These are phyloP conservation scores for Mycena vitilis DNA, from an alignment of 768 basidiomycete species.

Conservation along the genomic window DNA sequence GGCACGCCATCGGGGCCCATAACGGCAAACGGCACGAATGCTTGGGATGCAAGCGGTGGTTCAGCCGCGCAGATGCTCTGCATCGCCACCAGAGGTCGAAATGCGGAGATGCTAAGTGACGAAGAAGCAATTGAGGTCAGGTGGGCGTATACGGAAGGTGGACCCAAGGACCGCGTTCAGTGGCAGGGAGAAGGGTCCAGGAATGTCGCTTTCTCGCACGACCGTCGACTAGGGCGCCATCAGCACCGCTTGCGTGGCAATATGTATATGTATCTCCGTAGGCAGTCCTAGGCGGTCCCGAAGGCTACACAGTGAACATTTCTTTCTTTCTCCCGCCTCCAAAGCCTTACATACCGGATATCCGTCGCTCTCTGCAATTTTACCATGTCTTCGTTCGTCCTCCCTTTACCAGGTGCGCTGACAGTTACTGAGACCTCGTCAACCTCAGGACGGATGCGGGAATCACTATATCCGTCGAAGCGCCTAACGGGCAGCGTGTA, in stretches of 20 bases:
- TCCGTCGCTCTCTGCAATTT: not conserved
- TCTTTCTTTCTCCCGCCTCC: not conserved
- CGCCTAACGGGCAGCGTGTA: conserved; percentile 11
- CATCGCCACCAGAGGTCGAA: no score
- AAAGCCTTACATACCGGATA: not conserved
- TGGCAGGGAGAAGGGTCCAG: not conserved
- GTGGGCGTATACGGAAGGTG: no score
- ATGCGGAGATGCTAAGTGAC: no score
- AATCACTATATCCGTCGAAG: conserved; percentile 6
- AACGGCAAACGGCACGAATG: no score
- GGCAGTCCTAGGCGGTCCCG: not conserved
- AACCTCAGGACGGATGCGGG: not conserved
- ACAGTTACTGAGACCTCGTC: not conserved
- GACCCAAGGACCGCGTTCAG: not conserved
- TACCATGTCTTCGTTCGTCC: conserved; percentile 10
- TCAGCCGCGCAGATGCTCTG: no score
- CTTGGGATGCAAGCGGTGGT: no score
- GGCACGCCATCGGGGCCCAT: no score
- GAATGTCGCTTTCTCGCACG: not conserved
- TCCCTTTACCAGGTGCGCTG: not conserved
- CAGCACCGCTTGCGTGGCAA: conserved; percentile 2
- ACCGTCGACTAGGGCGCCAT: not conserved
- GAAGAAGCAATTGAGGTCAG: no score
- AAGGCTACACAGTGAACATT: no score
- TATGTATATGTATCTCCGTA: conserved; percentile 1